These are phyloP conservation scores for Saccharomycopsis amapae DNA, from an alignment of 805 yeast genomes.

Conservation along the genomic window DNA sequence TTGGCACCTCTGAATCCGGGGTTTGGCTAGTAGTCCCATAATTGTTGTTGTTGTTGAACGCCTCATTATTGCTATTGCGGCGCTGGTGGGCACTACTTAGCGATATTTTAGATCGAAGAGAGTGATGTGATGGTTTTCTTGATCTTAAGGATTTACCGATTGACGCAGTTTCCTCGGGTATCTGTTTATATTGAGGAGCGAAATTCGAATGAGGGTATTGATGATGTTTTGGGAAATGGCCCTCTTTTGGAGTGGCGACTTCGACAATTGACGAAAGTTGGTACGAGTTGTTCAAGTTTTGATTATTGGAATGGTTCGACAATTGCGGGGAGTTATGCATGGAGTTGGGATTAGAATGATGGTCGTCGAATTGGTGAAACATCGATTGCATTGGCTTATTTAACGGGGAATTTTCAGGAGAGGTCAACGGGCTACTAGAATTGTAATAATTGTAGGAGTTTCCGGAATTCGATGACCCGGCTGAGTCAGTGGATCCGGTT, in stretches of 20 bases:
- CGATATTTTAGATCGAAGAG: too few relatives aligned
- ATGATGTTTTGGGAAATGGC: neutral
- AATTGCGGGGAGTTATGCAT: too few relatives aligned
- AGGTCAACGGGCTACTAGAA: constrained; percentile 10
- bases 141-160: too few relatives aligned
- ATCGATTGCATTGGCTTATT: constrained; percentile 5
- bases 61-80: neutral
- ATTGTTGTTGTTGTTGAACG: neutral
- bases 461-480: too few relatives aligned
- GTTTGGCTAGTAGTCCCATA: neutral
- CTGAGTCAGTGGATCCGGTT: too few relatives aligned
- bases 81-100: too few relatives aligned
- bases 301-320: too few relatives aligned
- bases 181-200: too few relatives aligned
- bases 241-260: constrained; percentile 16
- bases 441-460: too few relatives aligned
- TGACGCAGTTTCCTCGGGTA: too few relatives aligned
- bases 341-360: neutral
- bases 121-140: too few relatives aligned
- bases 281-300: neutral
- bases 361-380: neutral
- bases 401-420: constrained; percentile 16
- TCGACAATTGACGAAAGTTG: constrained; percentile 11
- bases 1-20: constrained; percentile 1
- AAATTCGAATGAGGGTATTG: neutral